Evolutionary conservation across 495 filamentous ascomycete species (phyloP).

Genomic region (Aspergillus kassunensis): DNA sequence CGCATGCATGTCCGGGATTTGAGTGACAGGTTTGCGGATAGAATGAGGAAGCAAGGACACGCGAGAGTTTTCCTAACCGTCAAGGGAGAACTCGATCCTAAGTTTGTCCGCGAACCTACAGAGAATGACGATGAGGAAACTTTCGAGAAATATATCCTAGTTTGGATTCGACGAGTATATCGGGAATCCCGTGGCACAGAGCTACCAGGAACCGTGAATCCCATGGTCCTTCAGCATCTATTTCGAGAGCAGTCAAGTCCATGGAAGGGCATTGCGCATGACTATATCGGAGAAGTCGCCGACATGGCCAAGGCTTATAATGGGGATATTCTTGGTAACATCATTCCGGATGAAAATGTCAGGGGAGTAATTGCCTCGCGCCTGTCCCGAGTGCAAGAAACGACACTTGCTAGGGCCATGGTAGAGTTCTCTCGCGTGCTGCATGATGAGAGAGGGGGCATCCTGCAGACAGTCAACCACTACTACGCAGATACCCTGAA

Average conservation of each 20-base stretch:
- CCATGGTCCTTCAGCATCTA: conserved; percentile 28
- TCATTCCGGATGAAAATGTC: conserved; percentile 11
- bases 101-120: not conserved
- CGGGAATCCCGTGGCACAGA: conserved; percentile 31
- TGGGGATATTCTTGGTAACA: not conserved
- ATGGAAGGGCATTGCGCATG: conserved; percentile 28
- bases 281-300: conserved; percentile 20
- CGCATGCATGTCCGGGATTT: conserved; percentile 32
- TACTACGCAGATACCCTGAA: conserved; percentile 30
- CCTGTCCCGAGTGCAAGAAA: not conserved
- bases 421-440: conserved; percentile 18
- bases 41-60: conserved; percentile 29
- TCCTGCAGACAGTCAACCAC: conserved; percentile 34
- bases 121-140: not conserved
- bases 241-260: conserved; percentile 31
- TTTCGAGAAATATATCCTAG: conserved; percentile 17
- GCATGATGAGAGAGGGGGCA: conserved; percentile 30
- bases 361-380: not conserved
- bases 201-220: conserved; percentile 35
- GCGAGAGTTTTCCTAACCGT: conserved; percentile 19
- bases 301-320: conserved; percentile 4
- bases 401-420: not conserved
- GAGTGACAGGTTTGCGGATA: conserved; percentile 24
- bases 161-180: conserved; percentile 31
- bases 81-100: conserved; percentile 18